Evolutionary conservation across 768 basidiomycete species (phyloP).

Genomic region (Coprinopsis cinerea): DNA sequence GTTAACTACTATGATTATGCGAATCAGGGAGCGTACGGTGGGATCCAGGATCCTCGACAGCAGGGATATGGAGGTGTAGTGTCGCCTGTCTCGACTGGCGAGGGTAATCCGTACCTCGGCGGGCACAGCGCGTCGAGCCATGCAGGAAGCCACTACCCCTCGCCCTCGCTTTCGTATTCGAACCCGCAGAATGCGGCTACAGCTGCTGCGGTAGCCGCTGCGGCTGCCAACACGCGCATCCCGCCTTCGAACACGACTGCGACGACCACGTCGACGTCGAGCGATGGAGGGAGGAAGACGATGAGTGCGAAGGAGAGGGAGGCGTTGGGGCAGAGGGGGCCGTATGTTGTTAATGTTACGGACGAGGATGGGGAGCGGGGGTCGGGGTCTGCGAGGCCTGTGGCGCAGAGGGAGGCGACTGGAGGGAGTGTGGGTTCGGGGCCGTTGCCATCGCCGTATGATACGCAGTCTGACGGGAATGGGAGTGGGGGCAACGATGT

Average conservation of each 20-base stretch:
- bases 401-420: too few species aligned
- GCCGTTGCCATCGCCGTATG: background rate
- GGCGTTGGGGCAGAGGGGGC: slow-evolving; percentile 9
- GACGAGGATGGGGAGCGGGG: background rate
- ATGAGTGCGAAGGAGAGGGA: slow-evolving; percentile 21
- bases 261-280: background rate
- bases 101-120: too few species aligned
- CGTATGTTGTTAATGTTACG: slow-evolving; percentile 5
- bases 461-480: background rate
- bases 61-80: too few species aligned
- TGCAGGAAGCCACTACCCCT: too few species aligned
- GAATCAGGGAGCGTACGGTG: too few species aligned
- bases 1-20: background rate
- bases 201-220: slow-evolving; percentile 1
- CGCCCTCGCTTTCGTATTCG: background rate
- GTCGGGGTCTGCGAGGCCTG: background rate
- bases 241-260: background rate
- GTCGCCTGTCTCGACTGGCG: too few species aligned
- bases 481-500: too few species aligned
- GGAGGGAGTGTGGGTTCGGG: slow-evolving; percentile 1
- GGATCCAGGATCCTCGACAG: too few species aligned
- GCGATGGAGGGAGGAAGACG: background rate
- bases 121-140: too few species aligned
- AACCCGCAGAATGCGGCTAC: background rate
- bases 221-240: background rate